Percentiles rank a stretch among this genome's conserved stretches.
phyloP scores from a whole-genome alignment of 2,329 filamentous ascomycete genomes.

The Xylariaceae sp. region DNA sequence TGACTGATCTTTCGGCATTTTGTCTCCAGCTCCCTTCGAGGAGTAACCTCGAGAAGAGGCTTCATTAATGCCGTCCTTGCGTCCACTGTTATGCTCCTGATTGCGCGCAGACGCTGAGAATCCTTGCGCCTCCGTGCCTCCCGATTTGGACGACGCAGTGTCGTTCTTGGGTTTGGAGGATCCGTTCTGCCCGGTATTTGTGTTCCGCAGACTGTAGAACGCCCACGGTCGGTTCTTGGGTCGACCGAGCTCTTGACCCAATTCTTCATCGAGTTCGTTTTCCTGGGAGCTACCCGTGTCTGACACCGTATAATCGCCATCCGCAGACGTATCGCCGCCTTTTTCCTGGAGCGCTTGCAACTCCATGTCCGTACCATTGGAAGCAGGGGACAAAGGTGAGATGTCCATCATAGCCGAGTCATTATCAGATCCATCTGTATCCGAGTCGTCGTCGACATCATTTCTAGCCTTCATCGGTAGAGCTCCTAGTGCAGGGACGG shows the following conservation, averaged over 20 bases:
- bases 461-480: not conserved
- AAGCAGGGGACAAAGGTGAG: slow-evolving; percentile 1
- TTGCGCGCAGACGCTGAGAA: not conserved
- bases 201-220: slow-evolving; percentile 21
- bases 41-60: not conserved
- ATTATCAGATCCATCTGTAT: not conserved
- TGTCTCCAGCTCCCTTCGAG: not conserved
- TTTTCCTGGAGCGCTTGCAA: slow-evolving; percentile 17
- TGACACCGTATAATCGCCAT: slow-evolving; percentile 25
- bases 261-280: slow-evolving; percentile 16
- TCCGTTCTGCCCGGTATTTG: not conserved
- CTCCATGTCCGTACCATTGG: slow-evolving; percentile 18
- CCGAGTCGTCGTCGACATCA: not conserved
- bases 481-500: not conserved
- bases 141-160: not conserved
- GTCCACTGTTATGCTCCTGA: not conserved
- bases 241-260: slow-evolving; percentile 2
- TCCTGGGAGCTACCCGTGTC: slow-evolving; percentile 16
- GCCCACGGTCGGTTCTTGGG: slow-evolving; percentile 20
- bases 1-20: not conserved
- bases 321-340: slow-evolving; percentile 24
- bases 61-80: not conserved
- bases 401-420: slow-evolving; percentile 2
- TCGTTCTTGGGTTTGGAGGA: not conserved
- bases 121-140: slow-evolving; percentile 1